These are phyloP conservation scores for Epichloe sylvatica DNA, from an alignment of 2,329 filamentous ascomycete genomes.

Conservation along the genomic window DNA sequence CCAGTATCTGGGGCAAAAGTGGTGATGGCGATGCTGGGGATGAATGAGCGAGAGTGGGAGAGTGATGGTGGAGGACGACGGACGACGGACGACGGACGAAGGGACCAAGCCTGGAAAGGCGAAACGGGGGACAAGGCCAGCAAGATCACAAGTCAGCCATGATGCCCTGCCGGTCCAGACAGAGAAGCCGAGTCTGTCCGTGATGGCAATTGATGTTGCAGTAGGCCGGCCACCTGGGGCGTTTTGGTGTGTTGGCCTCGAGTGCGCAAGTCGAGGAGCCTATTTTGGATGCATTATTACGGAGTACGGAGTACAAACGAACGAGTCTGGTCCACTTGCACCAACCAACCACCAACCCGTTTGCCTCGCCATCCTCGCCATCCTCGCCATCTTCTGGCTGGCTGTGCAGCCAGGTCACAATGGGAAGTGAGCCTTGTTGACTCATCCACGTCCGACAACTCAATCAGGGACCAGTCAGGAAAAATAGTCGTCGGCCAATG, in stretches of 20 bases:
- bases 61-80: not conserved
- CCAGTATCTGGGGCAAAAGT: not conserved
- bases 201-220: slow-evolving; percentile 11
- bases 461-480: not conserved
- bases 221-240: slow-evolving; percentile 6
- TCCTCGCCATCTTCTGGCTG: too few species aligned
- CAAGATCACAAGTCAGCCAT: slow-evolving; percentile 1
- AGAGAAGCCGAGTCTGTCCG: slow-evolving; percentile 5
- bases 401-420: too few species aligned
- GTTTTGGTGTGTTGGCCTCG: slow-evolving; percentile 4
- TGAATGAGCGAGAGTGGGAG: not conserved
- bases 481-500: not conserved
- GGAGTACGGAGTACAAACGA: too few species aligned
- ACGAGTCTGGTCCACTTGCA: too few species aligned
- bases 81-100: not conserved
- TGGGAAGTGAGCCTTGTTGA: too few species aligned
- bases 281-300: not conserved
- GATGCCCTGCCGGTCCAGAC: slow-evolving; percentile 6
- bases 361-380: too few species aligned
- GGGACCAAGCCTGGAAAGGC: not conserved
- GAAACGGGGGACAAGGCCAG: not conserved
- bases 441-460: not conserved
- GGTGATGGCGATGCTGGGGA: slow-evolving; percentile 5
- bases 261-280: not conserved
- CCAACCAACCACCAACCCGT: too few species aligned